Evolutionary conservation across 2,329 filamentous ascomycete genomes (phyloP), one percentile per base, ranked within the genome.

Genomic region (Plectosphaerella cucumerina): DNA sequence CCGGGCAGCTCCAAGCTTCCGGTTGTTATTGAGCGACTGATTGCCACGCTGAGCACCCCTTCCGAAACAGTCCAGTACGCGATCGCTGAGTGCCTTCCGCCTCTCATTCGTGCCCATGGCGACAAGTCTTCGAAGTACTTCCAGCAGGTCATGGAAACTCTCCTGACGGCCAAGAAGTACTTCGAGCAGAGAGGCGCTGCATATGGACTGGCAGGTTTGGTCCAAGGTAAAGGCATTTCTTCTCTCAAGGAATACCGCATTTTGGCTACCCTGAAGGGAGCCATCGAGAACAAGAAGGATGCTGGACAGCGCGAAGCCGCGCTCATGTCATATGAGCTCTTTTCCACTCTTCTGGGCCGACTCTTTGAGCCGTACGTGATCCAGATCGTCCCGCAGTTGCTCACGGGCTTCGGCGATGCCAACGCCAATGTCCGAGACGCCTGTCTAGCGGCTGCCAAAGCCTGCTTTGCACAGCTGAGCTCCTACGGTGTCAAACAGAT

Each of bases 21-120:
- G 1, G 85, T 87, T 51, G 94, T 99, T 44, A 86, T 99, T 47
- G 86, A 93, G 59, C 84, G 91, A 55, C 77, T 99, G 20, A 78
- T 99, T 50, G 83, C 85, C 20, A 97, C 95, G 6, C 76, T 99
- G 43, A 94, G 87, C 66, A 97, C 93, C 12, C 94, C 94, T 23
- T 97, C 94, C 0, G 94, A 99, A 69, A 92, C 90, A 15, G 94
- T 99, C 2, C 94, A 99, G 68, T 97, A 94, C 65, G 94, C 94
- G 44, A 92, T 97, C 52, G 91, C 95, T 4, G 90, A 94, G 62
- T 99, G 94, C 61, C 75, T 99, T 20, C 93, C 94, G 14, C 92
- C 94, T 1, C 77, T 99, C n/a, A 84, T 99, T 31, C 85, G 84
- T 52, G 87, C 90, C 3, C 93, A 88, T 44, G 82, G 81, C 26